These are phyloP conservation scores for Huntiella moniliformis DNA, from an alignment of 2,329 filamentous ascomycete genomes.

Conservation along the genomic window DNA sequence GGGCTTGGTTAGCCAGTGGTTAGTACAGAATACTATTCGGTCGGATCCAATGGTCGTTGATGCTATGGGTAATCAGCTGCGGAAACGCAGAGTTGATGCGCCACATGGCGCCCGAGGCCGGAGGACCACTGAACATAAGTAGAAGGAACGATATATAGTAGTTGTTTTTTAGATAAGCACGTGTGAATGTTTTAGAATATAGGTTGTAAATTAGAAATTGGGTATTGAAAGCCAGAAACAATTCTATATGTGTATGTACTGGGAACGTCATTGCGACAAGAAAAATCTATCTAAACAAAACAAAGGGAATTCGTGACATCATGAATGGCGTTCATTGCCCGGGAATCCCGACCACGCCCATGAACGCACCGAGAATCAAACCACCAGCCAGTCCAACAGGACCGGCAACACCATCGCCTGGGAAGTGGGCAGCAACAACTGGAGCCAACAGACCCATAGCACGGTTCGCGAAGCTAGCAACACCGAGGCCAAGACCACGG, in stretches of 20 bases:
- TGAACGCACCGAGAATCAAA: slow-evolving; percentile 39
- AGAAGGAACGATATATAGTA: neutral
- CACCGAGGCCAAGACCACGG: slow-evolving; percentile 52
- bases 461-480: slow-evolving; percentile 53
- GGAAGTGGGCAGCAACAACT: slow-evolving; percentile 43
- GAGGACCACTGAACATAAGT: neutral
- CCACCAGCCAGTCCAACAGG: slow-evolving; percentile 39
- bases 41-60: slow-evolving; percentile 66
- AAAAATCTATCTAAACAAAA: no score
- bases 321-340: slow-evolving; percentile 14
- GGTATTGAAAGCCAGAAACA: no score
- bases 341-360: slow-evolving; percentile 40
- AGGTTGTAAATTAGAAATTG: no score
- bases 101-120: slow-evolving; percentile 39
- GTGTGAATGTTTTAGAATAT: no score
- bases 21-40: slow-evolving; percentile 70
- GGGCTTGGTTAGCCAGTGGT: slow-evolving; percentile 62
- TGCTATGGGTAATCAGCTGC: slow-evolving; percentile 51
- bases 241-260: no score
- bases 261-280: no score
- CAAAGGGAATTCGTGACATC: no score
- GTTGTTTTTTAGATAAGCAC: slow-evolving; percentile 16
- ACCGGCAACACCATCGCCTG: slow-evolving; percentile 35
- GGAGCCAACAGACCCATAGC: slow-evolving; percentile 49
- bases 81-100: slow-evolving; percentile 41